Base-by-base conservation (phyloP, 768 basidiomycete species). In the Boletus sp. region DNA sequence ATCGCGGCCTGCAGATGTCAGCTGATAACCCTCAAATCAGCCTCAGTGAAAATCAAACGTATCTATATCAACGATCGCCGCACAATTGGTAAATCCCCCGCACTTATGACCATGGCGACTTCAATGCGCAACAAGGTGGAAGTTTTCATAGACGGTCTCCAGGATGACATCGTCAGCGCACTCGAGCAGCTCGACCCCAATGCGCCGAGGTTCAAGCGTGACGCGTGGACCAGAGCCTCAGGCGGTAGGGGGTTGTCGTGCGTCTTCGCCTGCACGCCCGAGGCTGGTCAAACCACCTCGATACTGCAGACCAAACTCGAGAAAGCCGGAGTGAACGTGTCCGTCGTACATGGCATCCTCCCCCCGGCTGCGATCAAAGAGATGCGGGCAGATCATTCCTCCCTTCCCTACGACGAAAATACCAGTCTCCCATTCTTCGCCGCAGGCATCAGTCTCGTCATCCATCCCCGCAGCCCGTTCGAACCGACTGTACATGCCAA, bases 301-400 rank as follows among this genome's bases (percentile, higher is more conserved):
- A 40, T 64, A 8, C 35, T 65, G 21, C 62, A 72, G 51, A 77
- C 85, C 0, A 75, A 90, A 27, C 84, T 98, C 62, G 96, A 98
- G 71, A 98, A 98, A 71, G 96, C 89, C 4, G 96, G 97, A 1
- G 92, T 98, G 44, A 98, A 97, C 74, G 88, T 97, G 63, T 92
- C 90, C 8, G 77, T 98, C 67, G 91, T 98, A 1, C 83, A 98
- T 63, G 95, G 94, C 23, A 75, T 75, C 21, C 84, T 99, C 5
- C 91, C 95, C 1, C 93, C 93, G 0, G 75, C 87, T 30, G 97
- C 93, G 6, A 88, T 98, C 69, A 84, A 84, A 65, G 90, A 96
- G 75, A 99, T 99, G 97, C 81, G 90, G 48, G 89, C 92, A 34
- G 90, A 98, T 72, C 97, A 98, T 67, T 75, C 79, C 40, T 82